Percentiles rank a stretch among this genome's conserved stretches.
Conservation (phyloP, 495 filamentous ascomycete species). For the Viridothelium virens region DNA sequence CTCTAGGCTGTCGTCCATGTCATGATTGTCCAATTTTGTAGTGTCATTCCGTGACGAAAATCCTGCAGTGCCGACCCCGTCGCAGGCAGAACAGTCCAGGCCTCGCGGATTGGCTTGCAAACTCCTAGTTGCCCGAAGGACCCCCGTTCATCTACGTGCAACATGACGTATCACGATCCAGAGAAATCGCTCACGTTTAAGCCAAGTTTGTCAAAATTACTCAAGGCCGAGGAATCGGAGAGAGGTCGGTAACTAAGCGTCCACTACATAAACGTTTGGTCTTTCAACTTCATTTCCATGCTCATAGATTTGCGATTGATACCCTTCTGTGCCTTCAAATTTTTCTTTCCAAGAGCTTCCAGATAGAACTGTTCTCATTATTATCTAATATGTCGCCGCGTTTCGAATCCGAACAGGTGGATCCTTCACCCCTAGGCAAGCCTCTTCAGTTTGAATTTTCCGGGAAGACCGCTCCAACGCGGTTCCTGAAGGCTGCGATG, state of each 20-base stretch:
- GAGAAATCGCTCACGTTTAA: neutral
- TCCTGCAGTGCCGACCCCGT: neutral
- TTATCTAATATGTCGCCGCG: slow-evolving; percentile 12
- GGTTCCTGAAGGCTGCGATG: slow-evolving; percentile 59
- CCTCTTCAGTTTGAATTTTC: slow-evolving; percentile 53
- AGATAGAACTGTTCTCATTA: neutral
- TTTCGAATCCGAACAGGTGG: slow-evolving; percentile 34
- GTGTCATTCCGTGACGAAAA: slow-evolving; percentile 1
- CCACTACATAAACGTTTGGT: neutral
- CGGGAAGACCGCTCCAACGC: slow-evolving; percentile 47
- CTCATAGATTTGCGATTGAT: slow-evolving; percentile 1
- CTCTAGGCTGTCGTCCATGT: slow-evolving; percentile 7
- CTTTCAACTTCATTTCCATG: neutral
- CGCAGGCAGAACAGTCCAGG: neutral
- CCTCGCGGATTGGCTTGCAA: neutral
- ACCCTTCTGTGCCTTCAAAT: neutral
- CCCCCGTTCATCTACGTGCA: neutral
- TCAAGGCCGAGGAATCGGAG: neutral
- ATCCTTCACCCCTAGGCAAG: slow-evolving; percentile 45
- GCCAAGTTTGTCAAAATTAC: neutral
- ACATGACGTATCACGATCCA: slow-evolving; percentile 3
- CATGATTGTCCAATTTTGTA: slow-evolving; percentile 5
- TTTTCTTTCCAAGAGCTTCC: neutral
- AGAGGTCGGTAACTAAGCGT: neutral
- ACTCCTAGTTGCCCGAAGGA: neutral